Evolutionary conservation across 345 rosid species (phyloP).

Genomic region (Raphanus raphanistrum): DNA sequence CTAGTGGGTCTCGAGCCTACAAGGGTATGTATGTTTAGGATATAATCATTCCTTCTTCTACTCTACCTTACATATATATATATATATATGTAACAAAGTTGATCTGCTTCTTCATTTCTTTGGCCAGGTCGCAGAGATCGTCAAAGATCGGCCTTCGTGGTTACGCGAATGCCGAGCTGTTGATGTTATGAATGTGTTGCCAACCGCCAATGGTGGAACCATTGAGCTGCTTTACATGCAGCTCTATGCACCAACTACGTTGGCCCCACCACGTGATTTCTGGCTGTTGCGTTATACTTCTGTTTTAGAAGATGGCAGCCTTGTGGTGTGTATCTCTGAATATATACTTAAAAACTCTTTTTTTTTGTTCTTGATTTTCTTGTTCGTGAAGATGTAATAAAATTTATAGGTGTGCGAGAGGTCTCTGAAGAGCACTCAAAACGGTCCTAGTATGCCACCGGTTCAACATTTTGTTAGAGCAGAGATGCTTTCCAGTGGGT

Average conservation of each 20-base stretch:
- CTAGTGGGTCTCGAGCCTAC: slow-evolving; percentile 99
- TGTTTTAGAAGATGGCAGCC: slow-evolving; percentile 98
- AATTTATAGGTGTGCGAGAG: slow-evolving; percentile 80
- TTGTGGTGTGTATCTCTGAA: slow-evolving; percentile 63
- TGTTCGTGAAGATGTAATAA: neutral
- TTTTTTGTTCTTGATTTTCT: neutral
- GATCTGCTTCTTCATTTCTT: neutral
- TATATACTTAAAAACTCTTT: neutral
- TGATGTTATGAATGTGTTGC: slow-evolving; percentile 96
- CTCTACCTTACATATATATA: neutral
- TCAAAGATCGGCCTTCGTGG: slow-evolving; percentile 99
- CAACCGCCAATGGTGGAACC: slow-evolving; percentile 99
- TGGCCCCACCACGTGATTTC: slow-evolving; percentile 99
- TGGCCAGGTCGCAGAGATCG: slow-evolving; percentile 93
- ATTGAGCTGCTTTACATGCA: slow-evolving; percentile 97
- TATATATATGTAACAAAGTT: neutral
- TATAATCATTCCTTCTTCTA: neutral
- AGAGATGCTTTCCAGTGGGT: slow-evolving; percentile 98
- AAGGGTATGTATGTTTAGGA: slow-evolving; percentile 79
- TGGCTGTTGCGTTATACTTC: slow-evolving; percentile 97
- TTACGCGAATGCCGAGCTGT: slow-evolving; percentile 99
- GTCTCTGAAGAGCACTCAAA: slow-evolving; percentile 89
- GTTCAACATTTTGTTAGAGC: slow-evolving; percentile 98
- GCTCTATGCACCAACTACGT: slow-evolving; percentile 98
- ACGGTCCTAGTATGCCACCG: slow-evolving; percentile 95